Percentiles rank a stretch among this genome's conserved stretches.
These are phyloP conservation scores for Cornus florida DNA, from an alignment of 148 eudicot species.

Conservation along the genomic window DNA sequence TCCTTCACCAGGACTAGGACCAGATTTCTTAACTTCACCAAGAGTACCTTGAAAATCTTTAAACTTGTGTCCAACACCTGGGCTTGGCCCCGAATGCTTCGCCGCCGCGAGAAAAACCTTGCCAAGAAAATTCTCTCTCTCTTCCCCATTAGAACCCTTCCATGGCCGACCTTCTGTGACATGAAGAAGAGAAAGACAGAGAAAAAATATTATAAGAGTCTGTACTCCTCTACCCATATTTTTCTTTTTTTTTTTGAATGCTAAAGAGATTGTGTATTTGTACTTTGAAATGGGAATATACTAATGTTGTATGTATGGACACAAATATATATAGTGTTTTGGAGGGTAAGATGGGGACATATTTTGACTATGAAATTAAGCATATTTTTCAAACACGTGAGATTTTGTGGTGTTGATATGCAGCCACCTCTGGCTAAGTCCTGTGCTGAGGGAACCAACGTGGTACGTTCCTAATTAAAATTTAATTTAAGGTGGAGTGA, in stretches of 20 bases:
- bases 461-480: too few species aligned
- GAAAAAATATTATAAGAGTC: neutral
- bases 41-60: neutral
- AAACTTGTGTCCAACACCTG: neutral
- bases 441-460: neutral
- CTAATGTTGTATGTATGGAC: neutral
- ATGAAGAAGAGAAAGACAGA: neutral
- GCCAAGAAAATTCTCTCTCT: too few species aligned
- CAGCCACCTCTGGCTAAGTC: neutral
- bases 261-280: too few species aligned
- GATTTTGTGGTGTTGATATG: neutral
- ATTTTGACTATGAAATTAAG: neutral
- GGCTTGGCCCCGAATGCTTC: neutral
- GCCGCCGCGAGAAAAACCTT: neutral
- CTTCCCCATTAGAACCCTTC: neutral
- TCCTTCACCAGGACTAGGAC: constrained; percentile 31
- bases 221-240: neutral
- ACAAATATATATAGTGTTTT: too few species aligned
- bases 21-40: constrained; percentile 3
- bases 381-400: neutral
- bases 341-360: too few species aligned
- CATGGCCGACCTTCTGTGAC: neutral
- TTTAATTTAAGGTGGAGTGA: neutral
- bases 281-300: neutral
- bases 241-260: too few species aligned